Percentiles rank a stretch among this genome's conserved stretches.
These are phyloP conservation scores for Straminergon stramineum DNA, from an alignment of 225 moss, liverwort and hornwort genomes.

Conservation along the genomic window DNA sequence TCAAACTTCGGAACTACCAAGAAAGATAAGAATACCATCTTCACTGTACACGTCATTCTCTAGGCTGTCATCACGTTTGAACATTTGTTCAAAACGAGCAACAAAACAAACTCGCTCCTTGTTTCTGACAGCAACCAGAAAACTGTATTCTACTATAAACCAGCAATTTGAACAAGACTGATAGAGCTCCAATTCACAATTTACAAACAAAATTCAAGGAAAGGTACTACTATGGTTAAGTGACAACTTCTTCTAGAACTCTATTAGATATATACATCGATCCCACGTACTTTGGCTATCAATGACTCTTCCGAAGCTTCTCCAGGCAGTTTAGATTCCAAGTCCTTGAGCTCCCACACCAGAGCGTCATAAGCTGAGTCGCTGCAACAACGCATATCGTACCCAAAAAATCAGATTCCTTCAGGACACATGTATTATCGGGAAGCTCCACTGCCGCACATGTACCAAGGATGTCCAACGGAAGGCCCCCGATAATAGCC, in stretches of 20 bases:
- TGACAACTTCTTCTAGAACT: neutral
- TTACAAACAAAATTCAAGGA: neutral
- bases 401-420: neutral
- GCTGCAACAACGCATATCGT: slow-evolving; percentile 22
- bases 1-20: neutral
- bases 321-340: slow-evolving; percentile 35
- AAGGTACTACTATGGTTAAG: neutral
- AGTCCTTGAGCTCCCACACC: slow-evolving; percentile 53
- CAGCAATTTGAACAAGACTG: neutral
- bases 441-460: neutral
- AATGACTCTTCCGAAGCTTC: slow-evolving; percentile 12
- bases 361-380: slow-evolving; percentile 77
- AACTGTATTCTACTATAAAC: neutral
- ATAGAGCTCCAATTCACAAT: neutral
- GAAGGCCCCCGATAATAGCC: neutral
- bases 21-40: neutral
- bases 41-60: neutral
- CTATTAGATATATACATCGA: neutral
- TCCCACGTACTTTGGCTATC: slow-evolving; percentile 27
- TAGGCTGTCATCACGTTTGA: neutral
- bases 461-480: neutral
- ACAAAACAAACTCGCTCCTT: neutral
- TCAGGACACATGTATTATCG: neutral
- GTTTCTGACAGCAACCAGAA: neutral
- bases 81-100: neutral